Evolutionary conservation across 208 protist genomes (phyloP).

Genomic region (Leishmania arabica): DNA sequence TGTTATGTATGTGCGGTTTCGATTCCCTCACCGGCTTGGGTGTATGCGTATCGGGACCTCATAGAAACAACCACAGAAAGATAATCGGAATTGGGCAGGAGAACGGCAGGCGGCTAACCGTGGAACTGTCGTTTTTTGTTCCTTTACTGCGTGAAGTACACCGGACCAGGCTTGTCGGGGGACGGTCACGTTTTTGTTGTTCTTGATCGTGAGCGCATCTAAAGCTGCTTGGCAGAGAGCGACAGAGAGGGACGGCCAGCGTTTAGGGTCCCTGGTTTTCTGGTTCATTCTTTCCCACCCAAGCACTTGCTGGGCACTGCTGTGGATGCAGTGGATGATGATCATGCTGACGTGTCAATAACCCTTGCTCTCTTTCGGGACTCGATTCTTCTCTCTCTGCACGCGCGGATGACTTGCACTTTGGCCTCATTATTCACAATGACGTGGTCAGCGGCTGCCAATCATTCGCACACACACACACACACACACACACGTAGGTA

Average conservation of each 20-base stretch:
- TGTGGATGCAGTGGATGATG: background rate
- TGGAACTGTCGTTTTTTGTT: background rate
- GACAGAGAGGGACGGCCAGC: background rate
- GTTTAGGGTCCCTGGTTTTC: background rate
- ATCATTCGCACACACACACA: background rate
- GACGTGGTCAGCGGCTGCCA: too few species aligned
- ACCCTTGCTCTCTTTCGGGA: slow-evolving; percentile 13
- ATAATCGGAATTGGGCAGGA: background rate
- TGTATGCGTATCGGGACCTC: background rate
- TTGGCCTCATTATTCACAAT: background rate
- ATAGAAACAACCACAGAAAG: background rate
- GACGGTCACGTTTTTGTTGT: background rate
- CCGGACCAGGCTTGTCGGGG: background rate
- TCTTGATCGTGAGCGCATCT: background rate
- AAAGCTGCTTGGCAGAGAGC: background rate
- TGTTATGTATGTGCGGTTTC: background rate
- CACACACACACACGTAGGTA: background rate
- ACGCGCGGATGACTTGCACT: background rate
- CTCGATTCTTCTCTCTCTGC: slow-evolving; percentile 9
- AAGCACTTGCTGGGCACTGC: background rate
- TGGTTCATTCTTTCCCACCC: background rate
- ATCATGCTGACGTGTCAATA: background rate
- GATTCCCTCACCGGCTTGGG: background rate
- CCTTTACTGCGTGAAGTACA: background rate
- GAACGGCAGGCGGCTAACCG: background rate